Evolutionary conservation across 371 early-diverging fungal genomes (phyloP).

Genomic region (Dichotomocladium elegans): DNA sequence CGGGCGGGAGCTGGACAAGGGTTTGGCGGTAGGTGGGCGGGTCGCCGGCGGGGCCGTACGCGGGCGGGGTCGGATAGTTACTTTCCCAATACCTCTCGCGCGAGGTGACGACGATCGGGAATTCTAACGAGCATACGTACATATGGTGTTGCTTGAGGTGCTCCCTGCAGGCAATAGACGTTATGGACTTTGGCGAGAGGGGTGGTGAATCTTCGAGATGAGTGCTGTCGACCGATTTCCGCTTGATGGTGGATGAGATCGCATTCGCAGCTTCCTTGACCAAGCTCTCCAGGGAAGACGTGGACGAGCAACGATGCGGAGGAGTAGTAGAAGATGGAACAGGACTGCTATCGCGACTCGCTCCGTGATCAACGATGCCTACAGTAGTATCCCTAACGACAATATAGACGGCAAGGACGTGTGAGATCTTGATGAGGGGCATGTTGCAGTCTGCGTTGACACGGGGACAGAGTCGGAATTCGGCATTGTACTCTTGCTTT

Average conservation of each 20-base stretch:
- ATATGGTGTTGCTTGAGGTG: too few species aligned
- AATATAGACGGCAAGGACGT: constrained; percentile 19
- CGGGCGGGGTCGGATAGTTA: constrained; percentile 16
- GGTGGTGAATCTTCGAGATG: background rate
- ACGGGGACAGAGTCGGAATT: constrained; percentile 23
- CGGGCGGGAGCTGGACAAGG: constrained; percentile 27
- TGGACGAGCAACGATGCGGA: background rate
- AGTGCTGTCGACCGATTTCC: background rate
- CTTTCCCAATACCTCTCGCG: constrained; percentile 32
- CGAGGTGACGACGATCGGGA: constrained; percentile 39
- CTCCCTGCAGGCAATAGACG: too few species aligned
- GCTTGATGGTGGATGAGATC: constrained; percentile 1
- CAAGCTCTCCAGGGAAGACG: too few species aligned
- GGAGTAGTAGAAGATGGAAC: background rate
- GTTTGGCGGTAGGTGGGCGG: constrained; percentile 35
- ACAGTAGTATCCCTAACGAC: constrained; percentile 11
- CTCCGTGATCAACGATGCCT: background rate
- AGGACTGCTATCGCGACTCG: background rate
- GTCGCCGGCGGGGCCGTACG: constrained; percentile 25
- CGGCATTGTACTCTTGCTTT: constrained; percentile 19
- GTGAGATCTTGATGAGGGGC: constrained; percentile 13
- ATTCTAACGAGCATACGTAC: constrained; percentile 25
- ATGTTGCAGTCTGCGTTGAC: constrained; percentile 22
- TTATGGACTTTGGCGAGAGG: background rate
- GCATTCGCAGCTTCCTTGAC: too few species aligned